Conservation (phyloP, 352 stramenopile species). For the Globisporangium polare region DNA sequence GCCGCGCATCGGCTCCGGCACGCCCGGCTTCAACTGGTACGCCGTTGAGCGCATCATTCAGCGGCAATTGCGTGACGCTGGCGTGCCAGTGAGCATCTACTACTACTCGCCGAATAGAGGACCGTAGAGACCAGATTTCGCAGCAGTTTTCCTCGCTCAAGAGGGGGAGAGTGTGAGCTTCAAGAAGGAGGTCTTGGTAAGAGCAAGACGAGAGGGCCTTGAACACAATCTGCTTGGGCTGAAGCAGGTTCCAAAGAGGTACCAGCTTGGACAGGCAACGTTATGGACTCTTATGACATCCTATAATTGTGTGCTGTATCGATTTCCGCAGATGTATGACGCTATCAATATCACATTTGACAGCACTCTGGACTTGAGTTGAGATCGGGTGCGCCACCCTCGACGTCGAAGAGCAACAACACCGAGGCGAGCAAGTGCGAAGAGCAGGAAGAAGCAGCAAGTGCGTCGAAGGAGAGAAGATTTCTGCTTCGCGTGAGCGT, state of each 20-base stretch:
- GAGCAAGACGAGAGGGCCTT: too few relatives aligned
- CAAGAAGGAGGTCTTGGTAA: too few relatives aligned
- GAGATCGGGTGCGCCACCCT: neutral
- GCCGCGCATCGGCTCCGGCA: constrained; percentile 73
- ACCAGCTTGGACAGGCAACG: neutral
- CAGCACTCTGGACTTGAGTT: too few relatives aligned
- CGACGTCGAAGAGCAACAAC: constrained; percentile 9
- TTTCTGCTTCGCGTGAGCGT: neutral
- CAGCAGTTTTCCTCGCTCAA: neutral
- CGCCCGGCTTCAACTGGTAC: constrained; percentile 81
- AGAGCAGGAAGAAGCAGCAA: neutral
- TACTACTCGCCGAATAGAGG: constrained; percentile 43
- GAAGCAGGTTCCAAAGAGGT: neutral
- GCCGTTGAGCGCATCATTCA: constrained; percentile 71
- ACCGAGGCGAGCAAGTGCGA: constrained; percentile 1
- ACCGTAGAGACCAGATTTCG: neutral
- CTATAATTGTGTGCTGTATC: too few relatives aligned
- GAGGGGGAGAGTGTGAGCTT: too few relatives aligned
- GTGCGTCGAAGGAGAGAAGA: neutral
- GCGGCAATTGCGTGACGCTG: constrained; percentile 49
- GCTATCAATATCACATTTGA: too few relatives aligned
- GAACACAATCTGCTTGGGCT: neutral
- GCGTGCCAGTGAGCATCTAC: constrained; percentile 61
- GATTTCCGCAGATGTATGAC: too few relatives aligned
- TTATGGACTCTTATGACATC: too few relatives aligned